Evolutionary conservation across 2,329 filamentous ascomycete species (phyloP), one percentile per base, ranked within the genome.

Genomic region (Paraphoma sp.): DNA sequence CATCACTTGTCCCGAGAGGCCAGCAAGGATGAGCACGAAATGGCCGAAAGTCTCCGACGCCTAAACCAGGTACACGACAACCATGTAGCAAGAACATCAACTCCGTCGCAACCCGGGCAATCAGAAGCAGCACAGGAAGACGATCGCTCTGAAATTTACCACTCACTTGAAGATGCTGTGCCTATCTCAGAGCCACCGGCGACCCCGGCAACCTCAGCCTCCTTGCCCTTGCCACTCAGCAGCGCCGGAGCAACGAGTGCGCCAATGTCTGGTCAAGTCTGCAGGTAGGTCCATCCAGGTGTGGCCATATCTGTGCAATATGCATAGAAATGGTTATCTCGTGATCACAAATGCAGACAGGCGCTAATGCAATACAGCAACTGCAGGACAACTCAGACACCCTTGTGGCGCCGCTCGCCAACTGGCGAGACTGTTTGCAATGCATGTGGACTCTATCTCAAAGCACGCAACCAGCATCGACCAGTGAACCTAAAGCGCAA

Each of bases 401-500:
- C 95, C 23, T 80, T 99, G 38, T 99, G 95, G 95, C 87, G 95
- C 73, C 87, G 95, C 71, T 97, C 94, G 14, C 94, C 94, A 0
- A 89, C 93, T 69, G 95, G 95, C 30, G 90, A 92, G 52, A 97
- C 93, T 29, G 98, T 99, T 57, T 99, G 95, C 80, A 99, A 99
- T 78, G 95, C 95, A 6, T 99, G 95, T 72, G 95, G 95, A 42
- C 84, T 99, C 14, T 99, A 99, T 76, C 83, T 92, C 60, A 98
- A 98, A 77, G 93, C 94, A 9, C 87, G 95, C 64, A 98, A 98
- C 74, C 90, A 94, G 60, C 88, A 92, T 67, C 87, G 95, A 48
- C 95, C 95, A 12, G 95, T 92, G 6, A 97, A 93, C 68, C 81
- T 97, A 55, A 97, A 96, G 79, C 89, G 93, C 59, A 87, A 90